phyloP scores from a whole-genome alignment of 1,284 basidiomycete species.

The Ceratobasidium sp. region DNA sequence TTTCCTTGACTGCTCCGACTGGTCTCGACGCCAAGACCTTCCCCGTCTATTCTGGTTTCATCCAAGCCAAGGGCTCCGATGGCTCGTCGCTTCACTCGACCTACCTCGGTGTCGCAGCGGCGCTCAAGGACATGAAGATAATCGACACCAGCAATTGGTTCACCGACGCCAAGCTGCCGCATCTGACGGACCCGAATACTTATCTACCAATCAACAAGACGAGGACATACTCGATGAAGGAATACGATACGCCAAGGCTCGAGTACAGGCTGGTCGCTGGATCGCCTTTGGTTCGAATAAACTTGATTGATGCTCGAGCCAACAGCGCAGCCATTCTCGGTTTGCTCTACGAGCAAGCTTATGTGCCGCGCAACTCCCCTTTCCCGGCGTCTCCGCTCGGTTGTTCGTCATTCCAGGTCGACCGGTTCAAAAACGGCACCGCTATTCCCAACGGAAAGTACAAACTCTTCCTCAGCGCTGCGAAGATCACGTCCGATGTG shows the following conservation, averaged over 20 bases:
- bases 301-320: slow-evolving; percentile 54
- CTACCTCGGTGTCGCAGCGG: slow-evolving; percentile 56
- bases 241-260: slow-evolving; percentile 43
- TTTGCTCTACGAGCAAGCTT: slow-evolving; percentile 8
- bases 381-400: background rate
- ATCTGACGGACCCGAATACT: slow-evolving; percentile 4
- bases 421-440: slow-evolving; percentile 46
- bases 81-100: slow-evolving; percentile 46
- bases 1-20: slow-evolving; percentile 53
- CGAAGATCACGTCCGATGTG: slow-evolving; percentile 45
- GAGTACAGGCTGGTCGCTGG: slow-evolving; percentile 55
- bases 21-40: slow-evolving; percentile 53
- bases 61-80: slow-evolving; percentile 48
- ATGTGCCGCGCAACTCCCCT: slow-evolving; percentile 8
- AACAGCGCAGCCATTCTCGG: slow-evolving; percentile 23
- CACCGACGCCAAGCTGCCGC: slow-evolving; percentile 33
- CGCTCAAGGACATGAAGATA: slow-evolving; percentile 56
- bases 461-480: slow-evolving; percentile 43
- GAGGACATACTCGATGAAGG: slow-evolving; percentile 53
- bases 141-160: slow-evolving; percentile 52
- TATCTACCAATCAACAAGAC: slow-evolving; percentile 1
- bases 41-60: slow-evolving; percentile 55
- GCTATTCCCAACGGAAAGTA: slow-evolving; percentile 49
- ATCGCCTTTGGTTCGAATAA: slow-evolving; percentile 55
- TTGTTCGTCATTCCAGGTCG: slow-evolving; percentile 19